Base-by-base conservation (phyloP, 352 stramenopile species). In the Globisporangium ultimum region DNA sequence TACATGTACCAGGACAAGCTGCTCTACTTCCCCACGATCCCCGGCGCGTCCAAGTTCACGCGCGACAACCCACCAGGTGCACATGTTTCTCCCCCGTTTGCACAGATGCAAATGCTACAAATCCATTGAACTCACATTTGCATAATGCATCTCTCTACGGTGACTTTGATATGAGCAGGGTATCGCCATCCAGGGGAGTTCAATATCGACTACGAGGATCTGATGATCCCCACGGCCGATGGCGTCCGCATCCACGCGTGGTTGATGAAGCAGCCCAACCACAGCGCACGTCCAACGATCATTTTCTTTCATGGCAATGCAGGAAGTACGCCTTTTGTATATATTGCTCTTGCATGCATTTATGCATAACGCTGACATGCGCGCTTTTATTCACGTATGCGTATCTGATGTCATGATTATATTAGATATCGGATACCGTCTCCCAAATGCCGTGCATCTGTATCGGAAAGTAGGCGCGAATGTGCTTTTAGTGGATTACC, bases 291-390 rank as follows among this genome's bases (percentile, higher is more conserved):
- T 1, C 86, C 91, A 28, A 98, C 95, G 11, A 71, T 98, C 52
- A 80, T 98, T 34, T 98, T 98, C 57, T 98, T 98, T 70, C 95
- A 98, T 50, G 95, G 91, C 61, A 98, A 98, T 67, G 93, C 95
- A 18, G 92, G 91, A 69, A 93, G 85, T 95, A 65, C 58, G 74
- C 75, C 12, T 5, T 38, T 2, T 21, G 32, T 58, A 32, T 58
- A 28, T 28, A 28, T 12, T 40, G 14, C 15, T 42, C 8, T 17
- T 18, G 17, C 6, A 46, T 53, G 55, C 12, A n/a, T 20, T 36
- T 41, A 13, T 48, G 24, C 28, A 10, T 36, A 5, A 36, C 7
- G 28, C 28, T 36, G 28, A 10, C 8, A 36, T 36, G 4, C 17
- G 12, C 13, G 40, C 40, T 45, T 45, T 45, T 18, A 45, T 45